phyloP scores from a whole-genome alignment of 2,329 filamentous ascomycete species.

The Diplocarpon mali region DNA sequence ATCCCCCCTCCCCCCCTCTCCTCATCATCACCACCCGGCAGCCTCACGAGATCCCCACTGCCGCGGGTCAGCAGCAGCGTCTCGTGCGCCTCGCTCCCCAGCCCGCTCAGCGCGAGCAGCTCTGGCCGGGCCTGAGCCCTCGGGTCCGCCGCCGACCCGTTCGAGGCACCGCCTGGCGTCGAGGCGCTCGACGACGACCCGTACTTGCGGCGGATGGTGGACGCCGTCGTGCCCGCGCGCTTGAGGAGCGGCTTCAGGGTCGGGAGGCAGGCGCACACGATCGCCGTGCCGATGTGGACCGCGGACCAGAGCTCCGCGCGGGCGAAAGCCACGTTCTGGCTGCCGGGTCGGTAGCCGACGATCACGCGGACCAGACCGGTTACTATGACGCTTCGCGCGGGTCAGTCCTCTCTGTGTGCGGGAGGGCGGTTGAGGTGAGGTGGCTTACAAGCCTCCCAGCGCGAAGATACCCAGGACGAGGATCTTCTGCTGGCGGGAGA shows the following conservation, averaged over 20 bases:
- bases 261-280: constrained; percentile 1
- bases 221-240: neutral
- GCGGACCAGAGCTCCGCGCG: constrained; percentile 4
- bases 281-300: neutral
- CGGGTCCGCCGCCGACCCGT: neutral
- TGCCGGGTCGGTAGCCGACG: constrained; percentile 1
- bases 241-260: constrained; percentile 1
- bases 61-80: neutral
- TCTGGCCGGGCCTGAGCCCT: neutral
- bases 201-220: neutral
- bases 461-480: constrained; percentile 2
- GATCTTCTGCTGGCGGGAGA: constrained; percentile 2
- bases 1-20: neutral
- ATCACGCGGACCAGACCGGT: constrained; percentile 1
- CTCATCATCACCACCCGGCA: too few species aligned
- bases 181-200: neutral
- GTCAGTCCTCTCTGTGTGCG: neutral
- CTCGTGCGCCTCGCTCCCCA: neutral
- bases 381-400: neutral
- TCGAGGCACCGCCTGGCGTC: neutral
- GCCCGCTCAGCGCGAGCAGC: neutral
- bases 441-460: constrained; percentile 1
- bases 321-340: constrained; percentile 1
- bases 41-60: neutral
- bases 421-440: neutral